These are phyloP conservation scores for Trypanosomatidae sp. DNA, from an alignment of 208 protist genomes.

Conservation along the genomic window DNA sequence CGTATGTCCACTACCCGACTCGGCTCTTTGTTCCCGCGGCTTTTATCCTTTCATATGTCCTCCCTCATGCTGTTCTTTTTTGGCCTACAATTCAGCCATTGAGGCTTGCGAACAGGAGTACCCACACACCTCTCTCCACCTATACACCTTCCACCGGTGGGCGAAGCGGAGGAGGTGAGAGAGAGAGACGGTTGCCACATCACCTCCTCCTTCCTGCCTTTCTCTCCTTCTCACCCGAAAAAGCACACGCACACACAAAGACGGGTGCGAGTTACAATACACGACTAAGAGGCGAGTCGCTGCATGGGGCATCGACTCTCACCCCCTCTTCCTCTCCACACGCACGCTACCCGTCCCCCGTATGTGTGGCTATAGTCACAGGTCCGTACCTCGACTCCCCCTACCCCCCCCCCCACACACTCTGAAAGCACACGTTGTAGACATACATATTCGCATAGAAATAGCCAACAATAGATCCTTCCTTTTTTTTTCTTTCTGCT, in stretches of 20 bases:
- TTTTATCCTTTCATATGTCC: not conserved
- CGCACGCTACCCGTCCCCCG: not conserved
- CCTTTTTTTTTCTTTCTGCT: not conserved
- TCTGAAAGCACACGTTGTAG: not conserved
- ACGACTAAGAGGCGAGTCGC: not conserved
- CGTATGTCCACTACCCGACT: not conserved
- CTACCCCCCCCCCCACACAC: not conserved
- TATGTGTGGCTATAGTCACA: not conserved
- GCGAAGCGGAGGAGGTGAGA: not conserved
- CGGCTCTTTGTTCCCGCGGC: not conserved
- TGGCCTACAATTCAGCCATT: not conserved
- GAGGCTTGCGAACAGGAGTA: not conserved
- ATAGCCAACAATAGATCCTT: not conserved
- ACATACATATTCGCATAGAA: slow-evolving; percentile 4
- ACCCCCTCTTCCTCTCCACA: not conserved
- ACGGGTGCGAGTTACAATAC: not conserved
- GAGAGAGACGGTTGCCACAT: not conserved
- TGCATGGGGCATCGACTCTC: no score
- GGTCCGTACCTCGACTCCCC: not conserved
- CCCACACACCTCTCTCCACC: no score
- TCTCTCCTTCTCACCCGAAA: not conserved
- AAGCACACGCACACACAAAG: not conserved
- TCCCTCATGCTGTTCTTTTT: not conserved
- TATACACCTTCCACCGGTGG: not conserved
- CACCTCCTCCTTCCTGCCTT: no score